These are phyloP conservation scores for Neurospora sp. DNA, from an alignment of 495 filamentous ascomycete genomes.

Conservation along the genomic window DNA sequence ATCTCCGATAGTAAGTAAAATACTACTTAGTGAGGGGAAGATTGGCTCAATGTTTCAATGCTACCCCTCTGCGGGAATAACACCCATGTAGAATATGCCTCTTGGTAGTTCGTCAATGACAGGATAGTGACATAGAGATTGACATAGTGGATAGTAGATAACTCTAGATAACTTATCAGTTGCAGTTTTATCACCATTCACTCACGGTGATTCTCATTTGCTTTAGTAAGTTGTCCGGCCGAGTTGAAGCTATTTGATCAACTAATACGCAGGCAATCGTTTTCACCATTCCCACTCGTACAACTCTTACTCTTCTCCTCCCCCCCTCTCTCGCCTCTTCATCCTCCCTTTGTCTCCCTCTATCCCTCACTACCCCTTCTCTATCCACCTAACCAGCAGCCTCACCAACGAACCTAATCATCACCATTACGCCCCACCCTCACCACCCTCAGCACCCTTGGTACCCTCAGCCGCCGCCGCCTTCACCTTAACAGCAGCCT, in stretches of 20 bases:
- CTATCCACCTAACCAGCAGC: not conserved
- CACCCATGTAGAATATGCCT: not conserved
- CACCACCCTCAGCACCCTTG: not conserved
- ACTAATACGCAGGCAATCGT: not conserved
- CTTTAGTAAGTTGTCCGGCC: not conserved
- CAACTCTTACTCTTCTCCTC: not conserved
- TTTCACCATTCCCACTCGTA: not conserved
- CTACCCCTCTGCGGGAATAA: not conserved
- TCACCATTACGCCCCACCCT: not conserved
- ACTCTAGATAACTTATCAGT: not conserved
- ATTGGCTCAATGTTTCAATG: not conserved
- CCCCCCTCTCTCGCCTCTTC: not conserved
- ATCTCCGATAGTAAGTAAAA: not conserved
- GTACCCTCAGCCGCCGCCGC: not conserved
- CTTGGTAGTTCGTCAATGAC: not conserved
- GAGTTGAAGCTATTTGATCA: not conserved
- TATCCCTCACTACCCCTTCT: not conserved
- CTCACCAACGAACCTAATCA: not conserved
- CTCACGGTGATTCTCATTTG: not conserved
- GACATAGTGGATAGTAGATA: not conserved
- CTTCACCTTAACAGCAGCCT: conserved; percentile 16
- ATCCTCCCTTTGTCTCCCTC: not conserved
- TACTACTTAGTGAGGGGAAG: not conserved
- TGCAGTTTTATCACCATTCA: not conserved
- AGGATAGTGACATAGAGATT: not conserved